Conservation (phyloP, 371 early-diverging fungal species). For the Saksenaea vasiformis region DNA sequence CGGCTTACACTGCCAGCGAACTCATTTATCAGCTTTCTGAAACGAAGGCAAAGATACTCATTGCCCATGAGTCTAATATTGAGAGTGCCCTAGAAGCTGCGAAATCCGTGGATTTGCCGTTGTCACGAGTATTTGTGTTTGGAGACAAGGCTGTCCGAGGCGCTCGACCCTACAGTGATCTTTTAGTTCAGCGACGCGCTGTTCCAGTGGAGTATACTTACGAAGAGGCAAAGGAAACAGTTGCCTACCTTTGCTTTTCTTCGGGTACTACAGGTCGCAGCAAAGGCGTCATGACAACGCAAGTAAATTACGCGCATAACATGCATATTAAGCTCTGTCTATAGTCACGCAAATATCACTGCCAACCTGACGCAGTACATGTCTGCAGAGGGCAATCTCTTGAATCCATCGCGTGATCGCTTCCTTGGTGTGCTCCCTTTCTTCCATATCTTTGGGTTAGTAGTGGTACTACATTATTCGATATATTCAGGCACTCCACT, state of each 20-base stretch:
- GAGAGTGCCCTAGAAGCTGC: slow-evolving; percentile 61
- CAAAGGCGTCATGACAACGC: slow-evolving; percentile 44
- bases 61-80: slow-evolving; percentile 50
- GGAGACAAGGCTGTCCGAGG: slow-evolving; percentile 44
- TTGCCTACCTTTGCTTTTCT: slow-evolving; percentile 87
- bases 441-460: slow-evolving; percentile 82
- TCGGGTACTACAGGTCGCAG: slow-evolving; percentile 86
- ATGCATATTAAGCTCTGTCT: neutral
- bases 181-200: slow-evolving; percentile 15
- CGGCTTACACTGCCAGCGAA: slow-evolving; percentile 75
- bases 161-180: slow-evolving; percentile 31
- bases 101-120: slow-evolving; percentile 51
- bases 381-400: slow-evolving; percentile 20
- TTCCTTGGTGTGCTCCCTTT: slow-evolving; percentile 74
- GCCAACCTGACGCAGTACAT: slow-evolving; percentile 66
- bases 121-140: slow-evolving; percentile 59
- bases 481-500: slow-evolving; percentile 42
- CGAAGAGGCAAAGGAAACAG: slow-evolving; percentile 27
- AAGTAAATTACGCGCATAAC: slow-evolving; percentile 22
- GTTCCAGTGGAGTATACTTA: neutral
- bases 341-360: slow-evolving; percentile 72
- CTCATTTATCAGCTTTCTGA: slow-evolving; percentile 75
- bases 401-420: slow-evolving; percentile 20
- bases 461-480: slow-evolving; percentile 27
- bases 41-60: slow-evolving; percentile 64